A percentile compares a stretch with the other conserved stretches of the same genome.
Evolutionary conservation across 108 stramenopile genomes (phyloP).

Genomic region (Skeletonema tropicum): DNA sequence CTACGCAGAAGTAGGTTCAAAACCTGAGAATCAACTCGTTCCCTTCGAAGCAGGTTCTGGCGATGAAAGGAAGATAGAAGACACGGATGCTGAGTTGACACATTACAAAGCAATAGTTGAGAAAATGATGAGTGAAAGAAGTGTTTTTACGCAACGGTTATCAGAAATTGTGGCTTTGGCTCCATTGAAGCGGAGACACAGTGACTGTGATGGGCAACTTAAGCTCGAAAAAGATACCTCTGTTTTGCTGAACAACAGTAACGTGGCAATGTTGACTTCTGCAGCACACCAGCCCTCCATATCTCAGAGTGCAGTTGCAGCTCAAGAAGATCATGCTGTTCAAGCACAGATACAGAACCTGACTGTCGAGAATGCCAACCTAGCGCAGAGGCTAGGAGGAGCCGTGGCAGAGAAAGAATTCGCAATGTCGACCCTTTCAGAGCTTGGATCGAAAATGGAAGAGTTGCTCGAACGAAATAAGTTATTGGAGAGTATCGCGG

Average conservation of each 20-base stretch:
- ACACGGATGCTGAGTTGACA: slow-evolving; percentile 17
- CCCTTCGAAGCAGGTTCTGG: slow-evolving; percentile 1
- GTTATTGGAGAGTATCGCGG: slow-evolving; percentile 13
- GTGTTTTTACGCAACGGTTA: slow-evolving; percentile 7
- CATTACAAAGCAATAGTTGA: slow-evolving; percentile 18
- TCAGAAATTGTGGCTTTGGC: slow-evolving; percentile 13
- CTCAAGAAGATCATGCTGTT: background rate
- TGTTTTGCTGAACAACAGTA: background rate
- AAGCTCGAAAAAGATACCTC: slow-evolving; percentile 1
- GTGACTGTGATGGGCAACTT: slow-evolving; percentile 23
- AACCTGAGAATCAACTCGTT: slow-evolving; percentile 1
- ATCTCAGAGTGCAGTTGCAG: background rate
- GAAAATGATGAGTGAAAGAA: slow-evolving; percentile 16
- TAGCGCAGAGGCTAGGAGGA: slow-evolving; percentile 28
- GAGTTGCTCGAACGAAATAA: slow-evolving; percentile 38
- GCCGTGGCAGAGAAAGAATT: slow-evolving; percentile 46
- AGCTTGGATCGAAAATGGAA: slow-evolving; percentile 38
- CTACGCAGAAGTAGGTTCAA: background rate
- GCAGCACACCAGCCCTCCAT: background rate
- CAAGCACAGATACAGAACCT: slow-evolving; percentile 5
- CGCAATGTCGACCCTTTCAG: slow-evolving; percentile 25
- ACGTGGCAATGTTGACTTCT: background rate
- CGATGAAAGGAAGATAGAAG: background rate
- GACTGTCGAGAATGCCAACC: slow-evolving; percentile 27
- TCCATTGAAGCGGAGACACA: background rate